Percentiles rank a stretch among this genome's conserved stretches.
Conservation (phyloP, 83 land plant genomes). For the Isoetes engelmannii region DNA sequence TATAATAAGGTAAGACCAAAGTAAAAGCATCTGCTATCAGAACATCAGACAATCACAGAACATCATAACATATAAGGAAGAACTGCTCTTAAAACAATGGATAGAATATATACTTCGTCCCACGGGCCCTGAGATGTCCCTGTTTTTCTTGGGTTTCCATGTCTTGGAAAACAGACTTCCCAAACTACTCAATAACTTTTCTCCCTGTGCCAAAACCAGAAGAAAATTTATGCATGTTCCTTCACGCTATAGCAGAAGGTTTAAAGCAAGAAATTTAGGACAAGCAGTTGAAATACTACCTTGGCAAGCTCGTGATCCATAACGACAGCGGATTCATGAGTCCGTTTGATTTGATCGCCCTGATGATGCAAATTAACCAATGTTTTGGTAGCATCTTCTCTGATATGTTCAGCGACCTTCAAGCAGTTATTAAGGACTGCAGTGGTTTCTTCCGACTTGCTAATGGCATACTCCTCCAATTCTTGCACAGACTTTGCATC, state of each 20-base stretch:
- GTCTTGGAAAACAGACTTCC: constrained; percentile 83
- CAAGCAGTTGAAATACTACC: constrained; percentile 27
- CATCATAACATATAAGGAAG: not conserved
- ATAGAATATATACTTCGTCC: constrained; percentile 32
- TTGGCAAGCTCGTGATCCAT: constrained; percentile 61
- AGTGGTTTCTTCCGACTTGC: constrained; percentile 73
- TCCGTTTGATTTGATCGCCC: constrained; percentile 78
- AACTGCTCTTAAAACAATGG: not conserved
- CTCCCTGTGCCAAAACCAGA: constrained; percentile 47
- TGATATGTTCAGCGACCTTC: constrained; percentile 71
- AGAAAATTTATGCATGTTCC: not conserved
- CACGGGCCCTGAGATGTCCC: constrained; percentile 62
- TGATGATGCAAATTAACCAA: constrained; percentile 65
- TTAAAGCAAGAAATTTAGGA: not conserved
- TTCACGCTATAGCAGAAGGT: not conserved
- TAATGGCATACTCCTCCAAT: constrained; percentile 58
- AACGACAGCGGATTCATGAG: constrained; percentile 52
- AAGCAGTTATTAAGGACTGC: constrained; percentile 36
- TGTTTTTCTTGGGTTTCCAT: constrained; percentile 82
- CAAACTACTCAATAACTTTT: constrained; percentile 80
- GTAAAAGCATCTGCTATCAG: not conserved
- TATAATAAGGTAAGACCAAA: constrained; percentile 4
- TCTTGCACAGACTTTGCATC: constrained; percentile 44
- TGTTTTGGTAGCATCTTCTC: constrained; percentile 54
- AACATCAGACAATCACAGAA: not conserved